Evolutionary conservation across 768 basidiomycete species (phyloP), one percentile per base, ranked within the genome.

Genomic region (Leccinellum albellum): DNA sequence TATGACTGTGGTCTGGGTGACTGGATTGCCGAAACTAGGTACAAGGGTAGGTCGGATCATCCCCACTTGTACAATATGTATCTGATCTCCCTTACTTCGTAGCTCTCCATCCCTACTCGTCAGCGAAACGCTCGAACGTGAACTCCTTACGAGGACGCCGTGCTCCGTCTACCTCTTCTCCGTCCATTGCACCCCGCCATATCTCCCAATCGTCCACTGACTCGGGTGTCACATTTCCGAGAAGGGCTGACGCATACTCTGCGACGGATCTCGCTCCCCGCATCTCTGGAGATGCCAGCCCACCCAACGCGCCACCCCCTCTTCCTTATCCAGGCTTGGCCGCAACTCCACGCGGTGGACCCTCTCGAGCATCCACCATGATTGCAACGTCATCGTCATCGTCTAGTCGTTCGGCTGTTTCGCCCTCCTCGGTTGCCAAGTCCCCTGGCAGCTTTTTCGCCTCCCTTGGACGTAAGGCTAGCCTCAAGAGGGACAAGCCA

Each of bases 321-420:
- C 79, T 93, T 37, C 91, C 91, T 3, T 93, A 93, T 65, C 91
- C 90, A 3, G 82, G 85, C 4, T 75, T 91, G 37, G 87, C 82
- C 20, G 63, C 68, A 37, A 58, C 67, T 45, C 65, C 67, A 31
- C 73, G 71, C 48, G 58, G 32, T 20, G 64, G 58, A 32, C 62
- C 60, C 51, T 71, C 54, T 42, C 67, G 61, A 58, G 73, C 61
- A 37, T 75, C 76, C 35, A 70, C 70, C 42, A 61, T 71, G 6
- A 65, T 73, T 56, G 66, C 70, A 33, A 64, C 71, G 3, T 78
- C 82, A 6, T 75, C 82, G 1, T 70, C 81, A 6, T 83, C 83
- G 35, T 75, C 81, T 13, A 51, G 53, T 60, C 82, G 83, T 42
- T 79, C 79, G 12, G 67, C 78, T 31, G 73, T 70, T 23, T 74